Base-by-base conservation (phyloP, 495 filamentous ascomycete species). In the Hypoxylon lenormandii region DNA sequence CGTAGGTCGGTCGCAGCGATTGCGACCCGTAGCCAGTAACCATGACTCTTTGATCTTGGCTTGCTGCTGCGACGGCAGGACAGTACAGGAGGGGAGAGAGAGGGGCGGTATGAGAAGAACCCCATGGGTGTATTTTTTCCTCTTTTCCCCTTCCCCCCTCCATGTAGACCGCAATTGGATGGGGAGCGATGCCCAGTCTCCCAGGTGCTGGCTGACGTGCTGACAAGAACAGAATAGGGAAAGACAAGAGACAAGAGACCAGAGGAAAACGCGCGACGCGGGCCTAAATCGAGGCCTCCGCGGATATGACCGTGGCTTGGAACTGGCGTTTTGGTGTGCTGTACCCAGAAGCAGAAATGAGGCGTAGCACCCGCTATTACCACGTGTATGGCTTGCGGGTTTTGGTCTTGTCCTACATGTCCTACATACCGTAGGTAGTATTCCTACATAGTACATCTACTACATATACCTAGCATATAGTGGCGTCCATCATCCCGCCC, bases 201-300 rank as follows among this genome's bases (percentile, higher is more conserved):
- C n/a, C 42, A 36, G 46, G 50, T 64, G 59, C 59, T 59, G 60
- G 59, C 59, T 59, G 60, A 60, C 66, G 64, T 69, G 66, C 66
- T 69, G 58, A 69, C 66, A 59, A 40, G 53, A 55, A 43, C 42
- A 21, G 43, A 26, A 48, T 15, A 12, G 21, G 13, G 37, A 38
- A 38, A 38, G 37, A 38, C 37, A 38, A 38, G 2, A 48, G 6
- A 48, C n/a, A n/a, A n/a, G n/a, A n/a, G n/a, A n/a, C n/a, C n/a
- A n/a, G n/a, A 28, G 13, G 51, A 37, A 36, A 33, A 66, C 38
- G 37, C 38, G 55, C 64, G 55, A 33, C 30, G 30, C 30, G 30
- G 26, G 49, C 47, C 55, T 33, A 47, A 26, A 11, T 54, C 38
- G 66, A 69, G 66, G 66, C 66, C 66, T 69, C 66, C 66, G 43